phyloP scores from a whole-genome alignment of 257 asterid species.

The Solanum chiquidenum region DNA sequence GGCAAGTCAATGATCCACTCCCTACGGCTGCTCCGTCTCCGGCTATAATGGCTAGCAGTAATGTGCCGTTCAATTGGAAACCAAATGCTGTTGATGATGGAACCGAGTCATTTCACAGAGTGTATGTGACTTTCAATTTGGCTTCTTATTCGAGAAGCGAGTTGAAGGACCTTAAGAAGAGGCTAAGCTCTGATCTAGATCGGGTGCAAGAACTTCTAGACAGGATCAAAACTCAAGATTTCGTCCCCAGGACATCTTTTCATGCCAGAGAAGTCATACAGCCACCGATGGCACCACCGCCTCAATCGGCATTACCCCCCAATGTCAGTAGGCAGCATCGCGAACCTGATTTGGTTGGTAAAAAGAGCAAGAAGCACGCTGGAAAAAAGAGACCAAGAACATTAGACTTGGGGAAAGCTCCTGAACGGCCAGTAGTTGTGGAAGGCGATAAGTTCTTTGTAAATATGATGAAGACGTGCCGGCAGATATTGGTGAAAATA shows the following conservation, averaged over 20 bases:
- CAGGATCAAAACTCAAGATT: background rate
- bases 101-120: conserved; percentile 1
- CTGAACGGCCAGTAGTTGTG: background rate
- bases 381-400: conserved; percentile 7
- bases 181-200: conserved; percentile 9
- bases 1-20: conserved; percentile 3
- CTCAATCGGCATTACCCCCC: background rate
- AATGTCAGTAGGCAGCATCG: background rate
- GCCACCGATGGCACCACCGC: background rate
- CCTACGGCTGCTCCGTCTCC: background rate
- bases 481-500: conserved; percentile 7
- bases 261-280: background rate
- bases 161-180: conserved; percentile 9
- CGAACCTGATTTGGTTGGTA: background rate
- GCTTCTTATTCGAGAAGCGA: conserved; percentile 8
- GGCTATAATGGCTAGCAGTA: background rate
- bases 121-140: conserved; percentile 10
- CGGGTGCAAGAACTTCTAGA: conserved; percentile 10
- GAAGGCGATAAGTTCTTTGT: background rate
- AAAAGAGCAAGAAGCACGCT: background rate
- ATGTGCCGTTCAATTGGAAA: background rate
- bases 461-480: conserved; percentile 13
- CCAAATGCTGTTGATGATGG: background rate
- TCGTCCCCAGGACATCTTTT: background rate
- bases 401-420: background rate